Evolutionary conservation across 1,284 basidiomycete species (phyloP), one percentile per base, ranked within the genome.

Genomic region (Trametes hirsuta): DNA sequence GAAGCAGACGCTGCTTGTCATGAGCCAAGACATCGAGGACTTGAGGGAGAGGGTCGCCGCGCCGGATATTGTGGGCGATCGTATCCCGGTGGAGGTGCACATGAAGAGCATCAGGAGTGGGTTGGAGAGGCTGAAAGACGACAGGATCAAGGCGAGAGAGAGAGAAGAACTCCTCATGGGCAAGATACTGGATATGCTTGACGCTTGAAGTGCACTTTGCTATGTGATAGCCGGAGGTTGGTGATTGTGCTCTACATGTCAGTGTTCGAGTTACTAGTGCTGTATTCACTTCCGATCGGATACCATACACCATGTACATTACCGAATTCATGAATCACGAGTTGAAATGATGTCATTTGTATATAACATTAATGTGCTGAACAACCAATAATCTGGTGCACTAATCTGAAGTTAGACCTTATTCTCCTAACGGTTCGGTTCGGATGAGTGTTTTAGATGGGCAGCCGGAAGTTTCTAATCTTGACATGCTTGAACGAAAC

Each of bases 21-120:
- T 91, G 81, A 82, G 81, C 62, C 84, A 84, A 42, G 88, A 90
- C 62, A 84, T 92, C 79, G 88, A 89, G 69, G 87, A 88, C 47
- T 71, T 92, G 63, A 76, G 90, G 59, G 86, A 88, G 67, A 77
- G 86, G 11, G 86, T 88, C 1, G 80, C 86, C 2, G 81, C 84
- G 30, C 88, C 89, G 5, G 84, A 85, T 52, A 71, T 91, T 2
- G 70, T 82, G 12, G 84, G 82, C 4, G 74, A 81, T 18, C 75
- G 74, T 39, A 77, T 90, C n/a, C 87, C 88, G 3, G 73, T 87
- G 3, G 83, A 87, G 58, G 87, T 91, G 24, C 88, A 91, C 66
- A 84, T 91, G 72, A 82, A 82, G 73, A 88, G 85, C 61, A 89
- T 91, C 64, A 76, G 75, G 68, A 76, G 69, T 45, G 88, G 90